Percentiles rank a stretch among this genome's conserved stretches.
These are phyloP conservation scores for Mycena latifolia DNA, from an alignment of 768 basidiomycete species.

Conservation along the genomic window DNA sequence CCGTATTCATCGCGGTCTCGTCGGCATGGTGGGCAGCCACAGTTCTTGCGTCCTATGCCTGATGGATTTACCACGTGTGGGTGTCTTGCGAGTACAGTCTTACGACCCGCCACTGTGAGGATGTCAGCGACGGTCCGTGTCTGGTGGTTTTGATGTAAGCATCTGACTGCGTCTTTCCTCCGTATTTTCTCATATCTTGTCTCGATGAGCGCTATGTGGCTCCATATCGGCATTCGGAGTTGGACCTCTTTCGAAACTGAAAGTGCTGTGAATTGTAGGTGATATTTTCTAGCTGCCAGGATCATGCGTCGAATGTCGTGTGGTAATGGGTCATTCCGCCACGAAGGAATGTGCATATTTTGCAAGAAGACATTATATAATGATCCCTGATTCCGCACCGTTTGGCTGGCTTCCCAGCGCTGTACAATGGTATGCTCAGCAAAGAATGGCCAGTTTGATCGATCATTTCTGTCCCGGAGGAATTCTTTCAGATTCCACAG, in stretches of 20 bases:
- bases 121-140: neutral
- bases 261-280: no score
- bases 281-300: no score
- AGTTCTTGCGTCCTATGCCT: no score
- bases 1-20: no score
- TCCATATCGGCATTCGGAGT: neutral
- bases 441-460: no score
- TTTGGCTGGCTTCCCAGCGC: no score
- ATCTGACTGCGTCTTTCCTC: neutral
- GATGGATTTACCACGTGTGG: neutral
- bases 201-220: neutral
- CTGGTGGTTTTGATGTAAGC: neutral
- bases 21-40: no score
- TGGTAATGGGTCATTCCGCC: neutral
- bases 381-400: no score
- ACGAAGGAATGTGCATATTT: neutral
- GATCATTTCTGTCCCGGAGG: no score
- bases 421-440: no score
- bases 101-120: neutral
- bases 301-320: neutral
- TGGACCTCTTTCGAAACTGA: no score
- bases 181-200: neutral
- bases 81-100: neutral
- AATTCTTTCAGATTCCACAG: no score
- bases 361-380: neutral